phyloP scores from a whole-genome alignment of 2,329 filamentous ascomycete species.

The Dendrostoma leiphaemia region DNA sequence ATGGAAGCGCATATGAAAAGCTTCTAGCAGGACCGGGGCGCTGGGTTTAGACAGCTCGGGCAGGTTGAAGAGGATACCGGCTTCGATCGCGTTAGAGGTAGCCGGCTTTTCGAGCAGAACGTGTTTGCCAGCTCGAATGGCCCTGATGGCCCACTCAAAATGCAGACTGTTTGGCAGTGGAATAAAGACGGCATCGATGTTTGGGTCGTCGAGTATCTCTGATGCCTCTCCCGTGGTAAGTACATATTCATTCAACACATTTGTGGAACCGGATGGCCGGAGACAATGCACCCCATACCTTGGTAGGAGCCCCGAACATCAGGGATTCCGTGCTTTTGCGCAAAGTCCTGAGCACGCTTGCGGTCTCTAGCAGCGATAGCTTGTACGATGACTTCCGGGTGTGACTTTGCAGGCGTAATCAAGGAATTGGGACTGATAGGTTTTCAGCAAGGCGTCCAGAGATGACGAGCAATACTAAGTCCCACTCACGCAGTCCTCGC shows the following conservation, averaged over 20 bases:
- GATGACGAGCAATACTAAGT: no score
- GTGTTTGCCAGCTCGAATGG: constrained; percentile 40
- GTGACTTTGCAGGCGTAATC: constrained; percentile 37
- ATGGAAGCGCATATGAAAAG: constrained; percentile 40
- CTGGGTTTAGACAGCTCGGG: constrained; percentile 25
- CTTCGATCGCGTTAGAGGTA: constrained; percentile 36
- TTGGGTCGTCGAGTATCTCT: constrained; percentile 31
- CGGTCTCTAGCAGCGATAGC: constrained; percentile 41
- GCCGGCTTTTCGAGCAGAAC: constrained; percentile 46
- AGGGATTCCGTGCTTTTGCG: constrained; percentile 38
- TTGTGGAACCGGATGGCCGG: no score
- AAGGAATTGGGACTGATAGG: constrained; percentile 27
- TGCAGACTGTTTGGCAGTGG: constrained; percentile 33
- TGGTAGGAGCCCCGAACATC: neutral
- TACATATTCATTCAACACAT: no score
- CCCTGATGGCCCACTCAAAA: constrained; percentile 37
- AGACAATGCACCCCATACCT: neutral
- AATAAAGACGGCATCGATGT: constrained; percentile 42
- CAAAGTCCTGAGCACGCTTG: constrained; percentile 36
- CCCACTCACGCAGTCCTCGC: constrained; percentile 1
- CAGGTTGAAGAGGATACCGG: constrained; percentile 31
- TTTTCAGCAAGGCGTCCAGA: neutral
- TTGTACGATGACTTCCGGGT: constrained; percentile 40
- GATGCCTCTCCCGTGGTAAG: constrained; percentile 23
- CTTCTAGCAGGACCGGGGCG: constrained; percentile 40